Percentiles rank a stretch among this genome's conserved stretches.
Conservation (phyloP, 805 yeast species). For the Komagataella pastoris region DNA sequence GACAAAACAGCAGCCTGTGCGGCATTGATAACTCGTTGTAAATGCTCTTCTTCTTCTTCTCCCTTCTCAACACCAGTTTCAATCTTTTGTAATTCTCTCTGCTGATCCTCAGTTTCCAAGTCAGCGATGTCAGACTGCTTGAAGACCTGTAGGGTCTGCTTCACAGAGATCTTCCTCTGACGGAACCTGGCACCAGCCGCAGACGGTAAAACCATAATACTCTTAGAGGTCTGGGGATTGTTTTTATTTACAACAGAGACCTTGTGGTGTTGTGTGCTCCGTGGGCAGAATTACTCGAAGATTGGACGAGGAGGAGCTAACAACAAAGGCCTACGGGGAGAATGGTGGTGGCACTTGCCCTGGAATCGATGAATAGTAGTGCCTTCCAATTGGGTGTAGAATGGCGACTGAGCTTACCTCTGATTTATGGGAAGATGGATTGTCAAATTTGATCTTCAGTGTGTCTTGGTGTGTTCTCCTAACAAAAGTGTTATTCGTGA, state of each 20-base stretch:
- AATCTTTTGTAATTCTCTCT: constrained; percentile 75
- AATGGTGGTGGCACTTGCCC: background rate
- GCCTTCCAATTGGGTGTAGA: background rate
- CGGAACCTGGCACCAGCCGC: constrained; percentile 66
- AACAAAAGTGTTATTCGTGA: background rate
- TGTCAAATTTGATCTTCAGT: background rate
- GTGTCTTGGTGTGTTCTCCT: background rate
- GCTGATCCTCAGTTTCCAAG: constrained; percentile 63
- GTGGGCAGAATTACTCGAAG: background rate
- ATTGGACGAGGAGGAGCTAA: background rate
- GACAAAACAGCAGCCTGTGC: constrained; percentile 49
- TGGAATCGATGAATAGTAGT: background rate
- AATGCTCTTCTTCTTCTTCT: constrained; percentile 94
- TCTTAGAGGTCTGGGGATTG: background rate
- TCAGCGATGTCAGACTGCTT: constrained; percentile 73
- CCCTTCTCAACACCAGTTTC: constrained; percentile 98
- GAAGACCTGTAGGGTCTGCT: constrained; percentile 69
- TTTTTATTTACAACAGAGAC: background rate
- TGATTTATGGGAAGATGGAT: background rate
- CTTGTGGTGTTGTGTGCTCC: background rate
- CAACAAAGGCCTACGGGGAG: background rate
- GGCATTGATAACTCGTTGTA: constrained; percentile 82
- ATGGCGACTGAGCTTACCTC: background rate
- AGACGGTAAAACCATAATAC: constrained; percentile 7
- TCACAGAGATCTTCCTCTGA: constrained; percentile 88